Evolutionary conservation across 345 rosid genomes (phyloP).

Genomic region (Camelina hispida): DNA sequence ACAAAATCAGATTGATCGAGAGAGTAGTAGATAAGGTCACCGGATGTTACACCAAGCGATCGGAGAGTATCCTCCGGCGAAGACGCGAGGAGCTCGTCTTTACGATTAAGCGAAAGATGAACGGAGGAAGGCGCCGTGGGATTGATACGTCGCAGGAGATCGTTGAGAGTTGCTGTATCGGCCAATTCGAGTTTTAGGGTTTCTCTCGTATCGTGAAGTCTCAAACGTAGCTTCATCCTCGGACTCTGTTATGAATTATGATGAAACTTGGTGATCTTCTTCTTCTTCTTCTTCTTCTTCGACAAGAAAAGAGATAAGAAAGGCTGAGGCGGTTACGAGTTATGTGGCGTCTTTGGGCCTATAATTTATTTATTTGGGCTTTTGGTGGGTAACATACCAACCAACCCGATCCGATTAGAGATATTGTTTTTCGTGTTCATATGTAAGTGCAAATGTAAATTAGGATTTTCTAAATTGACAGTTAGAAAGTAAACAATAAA

Average conservation of each 20-base stretch:
- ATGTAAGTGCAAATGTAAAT: too few relatives aligned
- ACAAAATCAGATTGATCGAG: conserved; percentile 38
- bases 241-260: background rate
- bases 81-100: conserved; percentile 58
- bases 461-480: too few relatives aligned
- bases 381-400: background rate
- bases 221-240: conserved; percentile 68
- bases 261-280: background rate
- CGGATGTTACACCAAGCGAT: conserved; percentile 68
- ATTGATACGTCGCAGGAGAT: conserved; percentile 51
- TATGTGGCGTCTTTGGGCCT: background rate
- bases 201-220: conserved; percentile 58
- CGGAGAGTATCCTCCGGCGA: conserved; percentile 54
- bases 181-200: conserved; percentile 60
- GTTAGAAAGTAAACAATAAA: too few relatives aligned
- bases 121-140: conserved; percentile 46
- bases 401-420: background rate
- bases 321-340: background rate
- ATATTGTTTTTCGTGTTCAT: too few relatives aligned
- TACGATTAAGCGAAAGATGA: conserved; percentile 72
- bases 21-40: conserved; percentile 73
- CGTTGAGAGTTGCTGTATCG: conserved; percentile 41
- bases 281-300: background rate
- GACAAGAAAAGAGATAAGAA: background rate
- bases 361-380: background rate